Conservation (phyloP, 345 rosid species). For the Salix brachista region DNA sequence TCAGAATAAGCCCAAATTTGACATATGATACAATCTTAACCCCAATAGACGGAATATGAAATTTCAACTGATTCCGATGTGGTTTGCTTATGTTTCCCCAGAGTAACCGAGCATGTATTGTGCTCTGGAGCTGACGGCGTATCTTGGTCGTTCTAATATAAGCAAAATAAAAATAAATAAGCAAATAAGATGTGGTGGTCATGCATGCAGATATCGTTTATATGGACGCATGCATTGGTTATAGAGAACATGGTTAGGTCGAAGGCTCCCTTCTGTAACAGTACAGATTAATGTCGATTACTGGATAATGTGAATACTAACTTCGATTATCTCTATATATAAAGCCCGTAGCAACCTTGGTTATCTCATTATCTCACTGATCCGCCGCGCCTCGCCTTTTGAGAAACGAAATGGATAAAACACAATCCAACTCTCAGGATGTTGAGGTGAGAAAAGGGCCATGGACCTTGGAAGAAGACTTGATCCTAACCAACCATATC, state of each 20-base stretch:
- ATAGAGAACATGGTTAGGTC: constrained; percentile 37
- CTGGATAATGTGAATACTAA: background rate
- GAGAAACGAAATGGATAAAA: constrained; percentile 47
- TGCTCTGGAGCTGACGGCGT: no score
- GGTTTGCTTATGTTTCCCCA: no score
- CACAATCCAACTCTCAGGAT: constrained; percentile 54
- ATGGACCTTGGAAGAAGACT: constrained; percentile 97
- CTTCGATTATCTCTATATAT: constrained; percentile 35
- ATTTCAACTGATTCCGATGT: fast-evolving
- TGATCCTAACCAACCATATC: constrained; percentile 79
- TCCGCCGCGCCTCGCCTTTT: background rate
- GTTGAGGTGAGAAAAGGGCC: constrained; percentile 94
- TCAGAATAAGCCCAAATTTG: no score
- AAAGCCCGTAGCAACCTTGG: constrained; percentile 24
- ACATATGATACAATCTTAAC: no score
- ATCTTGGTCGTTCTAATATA: no score
- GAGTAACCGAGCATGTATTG: no score
- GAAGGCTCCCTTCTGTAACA: constrained; percentile 2
- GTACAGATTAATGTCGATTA: background rate
- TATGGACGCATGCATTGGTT: constrained; percentile 24
- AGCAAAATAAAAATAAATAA: no score
- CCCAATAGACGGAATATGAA: no score
- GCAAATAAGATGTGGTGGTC: background rate
- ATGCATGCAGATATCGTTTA: constrained; percentile 7
- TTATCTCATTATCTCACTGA: background rate